Conservation (phyloP, 169 alveolate species). For the Plasmodium coatneyi region DNA sequence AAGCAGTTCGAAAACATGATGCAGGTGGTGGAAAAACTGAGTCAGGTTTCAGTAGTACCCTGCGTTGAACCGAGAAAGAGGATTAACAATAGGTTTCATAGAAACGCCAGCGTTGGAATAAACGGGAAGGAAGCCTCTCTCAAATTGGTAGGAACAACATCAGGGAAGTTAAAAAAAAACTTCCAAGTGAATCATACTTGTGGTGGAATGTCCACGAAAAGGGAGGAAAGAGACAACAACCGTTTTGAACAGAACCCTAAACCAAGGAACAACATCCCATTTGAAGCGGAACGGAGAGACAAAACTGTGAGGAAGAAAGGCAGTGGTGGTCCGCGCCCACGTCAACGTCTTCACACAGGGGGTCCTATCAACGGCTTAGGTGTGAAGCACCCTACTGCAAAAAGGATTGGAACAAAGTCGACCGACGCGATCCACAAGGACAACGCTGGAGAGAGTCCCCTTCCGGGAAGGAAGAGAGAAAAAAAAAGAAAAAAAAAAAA, state of each 20-base stretch:
- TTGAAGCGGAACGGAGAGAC: background rate
- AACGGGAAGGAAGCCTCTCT: background rate
- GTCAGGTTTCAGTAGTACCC: background rate
- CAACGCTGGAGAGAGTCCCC: too few species aligned
- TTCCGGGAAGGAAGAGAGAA: background rate
- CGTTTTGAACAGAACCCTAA: background rate
- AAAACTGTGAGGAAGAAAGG: background rate
- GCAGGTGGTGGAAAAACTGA: background rate
- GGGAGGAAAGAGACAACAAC: background rate
- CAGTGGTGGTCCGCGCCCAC: background rate
- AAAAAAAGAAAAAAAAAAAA: constrained; percentile 2
- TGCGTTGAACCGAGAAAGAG: background rate
- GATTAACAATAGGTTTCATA: background rate
- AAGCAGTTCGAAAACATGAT: background rate
- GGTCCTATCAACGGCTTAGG: background rate
- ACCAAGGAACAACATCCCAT: background rate
- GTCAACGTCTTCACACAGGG: background rate
- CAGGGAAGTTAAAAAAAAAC: background rate
- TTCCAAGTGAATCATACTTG: background rate
- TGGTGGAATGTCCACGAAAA: background rate
- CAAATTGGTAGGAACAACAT: background rate
- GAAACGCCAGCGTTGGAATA: background rate
- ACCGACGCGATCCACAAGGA: background rate
- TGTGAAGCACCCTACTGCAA: background rate
- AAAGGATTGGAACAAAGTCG: background rate